Evolutionary conservation across 331 rosid genomes (phyloP).

Genomic region (Prunus yedoensis): DNA sequence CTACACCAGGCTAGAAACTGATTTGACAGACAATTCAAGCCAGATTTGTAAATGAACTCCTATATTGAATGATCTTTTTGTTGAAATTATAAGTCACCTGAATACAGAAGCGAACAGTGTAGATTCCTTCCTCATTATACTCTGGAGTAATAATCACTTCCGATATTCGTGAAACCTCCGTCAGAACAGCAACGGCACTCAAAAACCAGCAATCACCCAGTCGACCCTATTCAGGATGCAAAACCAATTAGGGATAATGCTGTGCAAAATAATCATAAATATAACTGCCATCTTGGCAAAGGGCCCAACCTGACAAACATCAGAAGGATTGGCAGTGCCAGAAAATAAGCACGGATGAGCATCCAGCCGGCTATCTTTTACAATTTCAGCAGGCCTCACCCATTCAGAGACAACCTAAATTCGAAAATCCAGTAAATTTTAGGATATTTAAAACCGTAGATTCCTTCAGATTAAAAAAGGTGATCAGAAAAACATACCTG

Average conservation of each 20-base stretch:
- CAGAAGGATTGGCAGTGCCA: slow-evolving; percentile 91
- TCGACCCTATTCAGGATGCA: slow-evolving; percentile 64
- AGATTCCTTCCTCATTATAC: slow-evolving; percentile 92
- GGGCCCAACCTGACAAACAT: slow-evolving; percentile 91
- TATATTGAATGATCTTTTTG: no score
- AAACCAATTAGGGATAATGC: slow-evolving; percentile 14
- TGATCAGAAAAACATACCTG: slow-evolving; percentile 45
- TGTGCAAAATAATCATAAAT: slow-evolving; percentile 5
- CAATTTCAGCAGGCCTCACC: slow-evolving; percentile 84
- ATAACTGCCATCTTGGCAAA: slow-evolving; percentile 13
- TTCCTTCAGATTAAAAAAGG: neutral
- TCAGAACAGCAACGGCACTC: slow-evolving; percentile 97
- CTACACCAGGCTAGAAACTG: no score
- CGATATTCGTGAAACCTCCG: slow-evolving; percentile 91
- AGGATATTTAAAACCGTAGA: neutral
- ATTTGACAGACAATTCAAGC: no score
- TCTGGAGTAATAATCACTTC: slow-evolving; percentile 94
- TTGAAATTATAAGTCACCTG: slow-evolving; percentile 53
- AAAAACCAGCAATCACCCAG: slow-evolving; percentile 99
- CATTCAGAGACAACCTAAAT: slow-evolving; percentile 86
- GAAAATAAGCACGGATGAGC: slow-evolving; percentile 72
- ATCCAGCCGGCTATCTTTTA: slow-evolving; percentile 52
- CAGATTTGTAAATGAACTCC: no score
- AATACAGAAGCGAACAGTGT: slow-evolving; percentile 95
- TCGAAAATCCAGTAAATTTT: slow-evolving; percentile 17